Evolutionary conservation across 2,329 filamentous ascomycete genomes (phyloP).

Genomic region (Orbilia oligospora): DNA sequence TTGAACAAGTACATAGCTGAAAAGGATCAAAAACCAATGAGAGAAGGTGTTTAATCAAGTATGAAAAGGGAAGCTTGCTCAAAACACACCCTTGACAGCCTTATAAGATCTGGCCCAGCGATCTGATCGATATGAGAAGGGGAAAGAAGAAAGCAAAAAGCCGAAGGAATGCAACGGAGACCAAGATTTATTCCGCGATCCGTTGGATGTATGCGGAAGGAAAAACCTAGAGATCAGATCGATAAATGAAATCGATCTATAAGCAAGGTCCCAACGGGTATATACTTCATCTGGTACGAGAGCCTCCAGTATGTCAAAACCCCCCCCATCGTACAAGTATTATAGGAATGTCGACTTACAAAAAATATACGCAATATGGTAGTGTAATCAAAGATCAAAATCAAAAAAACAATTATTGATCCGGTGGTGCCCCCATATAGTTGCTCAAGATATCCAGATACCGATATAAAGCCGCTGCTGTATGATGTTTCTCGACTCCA

Average conservation of each 20-base stretch:
- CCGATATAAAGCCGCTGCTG: conserved; percentile 23
- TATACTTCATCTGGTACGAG: conserved; percentile 1
- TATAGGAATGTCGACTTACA: not conserved
- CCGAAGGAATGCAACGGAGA: not conserved
- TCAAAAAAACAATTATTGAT: not conserved
- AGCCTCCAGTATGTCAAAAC: not conserved
- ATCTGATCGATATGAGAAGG: not conserved
- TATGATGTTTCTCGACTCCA: conserved; percentile 24
- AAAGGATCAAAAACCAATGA: not conserved
- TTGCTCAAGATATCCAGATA: conserved; percentile 27
- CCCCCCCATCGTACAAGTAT: not conserved
- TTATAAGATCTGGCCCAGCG: conserved; percentile 35
- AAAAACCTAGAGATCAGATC: not conserved
- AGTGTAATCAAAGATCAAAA: not conserved
- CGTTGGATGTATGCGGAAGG: not conserved
- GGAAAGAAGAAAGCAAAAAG: not conserved
- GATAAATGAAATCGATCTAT: conserved; percentile 6
- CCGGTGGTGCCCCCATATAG: conserved; percentile 8
- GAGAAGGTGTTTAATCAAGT: not conserved
- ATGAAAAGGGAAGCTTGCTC: not conserved
- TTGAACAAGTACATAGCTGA: not conserved
- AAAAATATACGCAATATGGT: not conserved
- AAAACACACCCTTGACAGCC: conserved; percentile 34
- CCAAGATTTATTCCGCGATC: not conserved
- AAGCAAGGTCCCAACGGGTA: conserved; percentile 20